A percentile compares a stretch with the other conserved stretches of the same genome.
These are phyloP conservation scores for Aspergillus ruber DNA, from an alignment of 2,329 filamentous ascomycete genomes.

Conservation along the genomic window DNA sequence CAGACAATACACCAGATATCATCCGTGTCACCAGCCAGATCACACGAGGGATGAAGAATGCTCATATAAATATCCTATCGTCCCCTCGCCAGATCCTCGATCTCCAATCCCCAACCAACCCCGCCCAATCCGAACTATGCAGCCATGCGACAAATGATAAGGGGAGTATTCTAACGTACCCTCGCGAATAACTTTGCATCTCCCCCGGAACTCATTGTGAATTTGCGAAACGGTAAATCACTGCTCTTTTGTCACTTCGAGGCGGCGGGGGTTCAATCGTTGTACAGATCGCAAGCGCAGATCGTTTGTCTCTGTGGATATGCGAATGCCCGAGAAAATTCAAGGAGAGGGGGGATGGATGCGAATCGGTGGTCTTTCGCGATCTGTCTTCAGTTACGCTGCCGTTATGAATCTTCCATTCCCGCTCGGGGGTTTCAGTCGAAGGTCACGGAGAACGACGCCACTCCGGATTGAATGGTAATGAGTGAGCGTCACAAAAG, in stretches of 20 bases:
- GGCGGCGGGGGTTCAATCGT: neutral
- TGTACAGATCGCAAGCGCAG: neutral
- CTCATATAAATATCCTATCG: neutral
- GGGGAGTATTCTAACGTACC: conserved; percentile 53
- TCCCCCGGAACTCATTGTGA: conserved; percentile 64
- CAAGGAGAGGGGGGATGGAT: too few species aligned
- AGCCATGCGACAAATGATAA: conserved; percentile 16
- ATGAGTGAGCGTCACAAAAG: too few species aligned
- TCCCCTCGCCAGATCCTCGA: neutral
- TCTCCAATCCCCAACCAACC: neutral
- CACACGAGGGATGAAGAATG: neutral
- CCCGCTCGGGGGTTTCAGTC: too few species aligned
- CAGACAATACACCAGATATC: neutral
- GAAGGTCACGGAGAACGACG: too few species aligned
- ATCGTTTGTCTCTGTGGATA: neutral
- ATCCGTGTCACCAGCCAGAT: neutral
- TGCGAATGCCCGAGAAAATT: neutral
- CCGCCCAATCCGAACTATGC: conserved; percentile 2
- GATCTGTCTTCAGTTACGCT: too few species aligned
- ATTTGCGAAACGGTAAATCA: conserved; percentile 5
- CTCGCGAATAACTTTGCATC: conserved; percentile 99
- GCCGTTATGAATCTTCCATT: too few species aligned
- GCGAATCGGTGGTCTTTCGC: too few species aligned
- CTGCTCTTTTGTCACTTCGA: neutral
- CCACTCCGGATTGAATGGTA: too few species aligned